Evolutionary conservation across 2,329 filamentous ascomycete genomes (phyloP).

Genomic region (Alternaria longipes): DNA sequence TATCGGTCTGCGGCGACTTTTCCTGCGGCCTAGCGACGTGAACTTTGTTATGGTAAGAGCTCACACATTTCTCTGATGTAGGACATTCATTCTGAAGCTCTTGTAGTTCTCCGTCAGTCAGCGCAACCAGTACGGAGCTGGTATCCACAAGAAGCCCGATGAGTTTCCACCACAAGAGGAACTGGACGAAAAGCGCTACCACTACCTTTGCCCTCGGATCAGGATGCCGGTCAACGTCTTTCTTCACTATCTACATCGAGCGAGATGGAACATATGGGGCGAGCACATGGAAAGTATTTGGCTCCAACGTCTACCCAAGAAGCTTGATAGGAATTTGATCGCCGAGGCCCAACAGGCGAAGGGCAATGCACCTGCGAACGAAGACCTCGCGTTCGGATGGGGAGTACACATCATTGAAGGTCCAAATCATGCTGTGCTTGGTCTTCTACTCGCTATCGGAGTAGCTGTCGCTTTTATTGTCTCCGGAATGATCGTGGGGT

Average conservation of each 20-base stretch:
- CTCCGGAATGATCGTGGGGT: background rate
- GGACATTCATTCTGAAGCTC: too few relatives aligned
- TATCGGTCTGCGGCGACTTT: too few relatives aligned
- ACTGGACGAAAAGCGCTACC: constrained; percentile 18
- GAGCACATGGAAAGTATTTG: background rate
- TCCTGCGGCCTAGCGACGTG: too few relatives aligned
- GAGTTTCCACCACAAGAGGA: constrained; percentile 9
- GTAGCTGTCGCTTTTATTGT: background rate
- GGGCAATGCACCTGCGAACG: background rate
- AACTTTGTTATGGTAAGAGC: too few relatives aligned
- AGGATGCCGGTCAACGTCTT: constrained; percentile 21
- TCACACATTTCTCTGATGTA: too few relatives aligned
- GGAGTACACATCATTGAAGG: background rate
- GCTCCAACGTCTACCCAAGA: background rate
- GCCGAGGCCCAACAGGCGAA: too few relatives aligned
- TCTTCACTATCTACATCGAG: constrained; percentile 20
- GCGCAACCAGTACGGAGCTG: too few relatives aligned
- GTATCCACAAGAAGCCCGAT: background rate
- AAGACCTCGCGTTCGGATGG: background rate
- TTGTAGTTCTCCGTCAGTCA: too few relatives aligned
- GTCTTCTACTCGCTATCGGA: background rate
- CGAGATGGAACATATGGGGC: constrained; percentile 4
- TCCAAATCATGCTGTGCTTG: background rate
- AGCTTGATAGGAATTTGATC: too few relatives aligned
- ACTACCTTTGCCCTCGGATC: constrained; percentile 14